Evolutionary conservation across 169 alveolate genomes (phyloP).

Genomic region (Amoebophrya sp.): DNA sequence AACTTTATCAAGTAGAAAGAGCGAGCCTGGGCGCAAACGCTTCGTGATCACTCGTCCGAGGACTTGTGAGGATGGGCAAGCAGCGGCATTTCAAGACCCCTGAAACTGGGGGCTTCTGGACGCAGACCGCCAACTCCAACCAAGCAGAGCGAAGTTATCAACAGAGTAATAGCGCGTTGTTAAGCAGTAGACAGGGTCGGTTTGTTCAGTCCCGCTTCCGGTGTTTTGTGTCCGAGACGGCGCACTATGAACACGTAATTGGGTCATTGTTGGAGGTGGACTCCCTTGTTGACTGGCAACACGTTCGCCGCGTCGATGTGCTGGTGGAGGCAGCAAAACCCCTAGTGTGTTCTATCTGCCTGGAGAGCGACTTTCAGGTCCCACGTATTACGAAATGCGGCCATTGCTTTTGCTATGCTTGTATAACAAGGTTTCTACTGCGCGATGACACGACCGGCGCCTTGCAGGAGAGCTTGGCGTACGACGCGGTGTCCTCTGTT

Average conservation of each 20-base stretch:
- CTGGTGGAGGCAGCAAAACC: neutral
- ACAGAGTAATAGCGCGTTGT: too few relatives aligned
- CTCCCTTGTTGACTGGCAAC: neutral
- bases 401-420: neutral
- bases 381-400: neutral
- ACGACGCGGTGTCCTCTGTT: neutral
- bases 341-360: neutral
- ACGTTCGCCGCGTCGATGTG: neutral
- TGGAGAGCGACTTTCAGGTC: neutral
- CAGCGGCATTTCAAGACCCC: too few relatives aligned
- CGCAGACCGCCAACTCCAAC: too few relatives aligned
- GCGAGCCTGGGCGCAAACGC: too few relatives aligned
- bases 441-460: neutral
- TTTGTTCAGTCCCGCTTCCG: neutral
- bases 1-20: too few relatives aligned
- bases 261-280: neutral
- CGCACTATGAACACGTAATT: neutral
- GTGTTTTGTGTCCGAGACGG: neutral
- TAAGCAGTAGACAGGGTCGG: too few relatives aligned
- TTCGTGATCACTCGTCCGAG: too few relatives aligned
- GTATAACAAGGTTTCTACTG: neutral
- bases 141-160: too few relatives aligned
- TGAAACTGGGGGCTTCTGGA: too few relatives aligned
- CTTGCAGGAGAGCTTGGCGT: neutral
- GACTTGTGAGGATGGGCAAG: too few relatives aligned